These are phyloP conservation scores for Alternaria solani DNA, from an alignment of 2,329 filamentous ascomycete genomes.

Conservation along the genomic window DNA sequence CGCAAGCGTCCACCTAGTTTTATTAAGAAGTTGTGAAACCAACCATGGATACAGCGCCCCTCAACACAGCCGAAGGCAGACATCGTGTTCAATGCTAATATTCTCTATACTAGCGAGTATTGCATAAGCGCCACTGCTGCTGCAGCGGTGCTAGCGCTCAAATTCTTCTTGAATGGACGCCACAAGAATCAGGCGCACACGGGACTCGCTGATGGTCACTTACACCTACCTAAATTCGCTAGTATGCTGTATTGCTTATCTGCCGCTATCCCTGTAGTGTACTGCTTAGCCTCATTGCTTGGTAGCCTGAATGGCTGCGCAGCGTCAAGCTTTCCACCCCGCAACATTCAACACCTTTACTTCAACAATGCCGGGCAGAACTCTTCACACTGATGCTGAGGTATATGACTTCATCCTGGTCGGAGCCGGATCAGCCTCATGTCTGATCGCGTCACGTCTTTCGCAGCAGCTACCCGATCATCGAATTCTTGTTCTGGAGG, in stretches of 20 bases:
- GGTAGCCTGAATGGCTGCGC: neutral
- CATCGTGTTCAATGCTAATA: neutral
- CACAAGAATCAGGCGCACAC: neutral
- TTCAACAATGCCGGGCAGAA: slow-evolving; percentile 10
- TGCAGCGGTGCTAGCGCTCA: slow-evolving; percentile 1
- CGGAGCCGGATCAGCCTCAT: slow-evolving; percentile 29
- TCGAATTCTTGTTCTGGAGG: slow-evolving; percentile 25
- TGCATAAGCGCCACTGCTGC: neutral
- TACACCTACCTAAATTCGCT: slow-evolving; percentile 4
- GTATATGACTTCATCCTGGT: slow-evolving; percentile 27
- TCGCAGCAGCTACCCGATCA: slow-evolving; percentile 22
- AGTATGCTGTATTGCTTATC: slow-evolving; percentile 1
- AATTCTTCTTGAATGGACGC: neutral
- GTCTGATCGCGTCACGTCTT: slow-evolving; percentile 28
- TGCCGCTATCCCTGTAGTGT: neutral
- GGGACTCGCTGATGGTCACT: neutral
- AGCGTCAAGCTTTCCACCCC: neutral
- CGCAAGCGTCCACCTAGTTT: neutral
- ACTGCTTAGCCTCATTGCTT: neutral
- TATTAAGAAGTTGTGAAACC: neutral
- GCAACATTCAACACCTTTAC: neutral
- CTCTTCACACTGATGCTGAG: neutral
- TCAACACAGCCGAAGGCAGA: neutral
- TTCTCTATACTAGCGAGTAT: neutral
- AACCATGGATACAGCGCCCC: neutral